Base-by-base conservation (phyloP, 371 early-diverging fungal genomes). In the Syncephalastrum monosporum region DNA sequence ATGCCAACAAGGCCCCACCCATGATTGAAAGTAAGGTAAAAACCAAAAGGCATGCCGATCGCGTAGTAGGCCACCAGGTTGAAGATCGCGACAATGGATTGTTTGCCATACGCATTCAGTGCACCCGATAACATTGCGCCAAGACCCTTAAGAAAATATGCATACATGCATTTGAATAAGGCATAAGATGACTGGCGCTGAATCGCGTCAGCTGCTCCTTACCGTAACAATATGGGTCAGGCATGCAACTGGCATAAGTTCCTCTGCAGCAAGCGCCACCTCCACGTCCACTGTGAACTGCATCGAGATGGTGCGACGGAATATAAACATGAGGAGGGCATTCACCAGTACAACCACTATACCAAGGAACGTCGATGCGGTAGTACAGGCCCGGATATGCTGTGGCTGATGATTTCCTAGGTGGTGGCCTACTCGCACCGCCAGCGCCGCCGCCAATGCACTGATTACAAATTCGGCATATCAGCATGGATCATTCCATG, bases 221-320 rank as follows among this genome's bases (percentile, higher is more conserved):
- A 74, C 71, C 48, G 64, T 43, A 7, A 78, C 85, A 63, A 91
- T 72, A 46, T 92, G 92, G 46, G 87, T 84, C n/a, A 89, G 71
- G 45, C 90, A 87, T 41, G 88, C 93, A 43, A 91, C 83, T 6
- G 85, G 87, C 57, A 89, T 68, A 14, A 91, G 61, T 41, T 88
- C 88, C 47, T 56, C 60, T 4, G 66, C 64, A 15, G 67, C 68
- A 16, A 50, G 57, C 27, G 64, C 59, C 3, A 91, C 90, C 13
- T 60, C 62, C 49, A 68, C 63, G 51, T 84, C 84, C 0, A 72
- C 74, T 13, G 77, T 74, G 57, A 83, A 72, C 42, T 68, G 58
- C 55, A 65, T 50, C 2, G 74, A 64, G 42, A 74, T 72, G 21
- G 44, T 29, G 5, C 55, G 45, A 25, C 68, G 56, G 29, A 62